Percentiles rank a stretch among this genome's conserved stretches.
These are phyloP conservation scores for Monosporascus sp. DNA, from an alignment of 2,329 filamentous ascomycete species.

Conservation along the genomic window DNA sequence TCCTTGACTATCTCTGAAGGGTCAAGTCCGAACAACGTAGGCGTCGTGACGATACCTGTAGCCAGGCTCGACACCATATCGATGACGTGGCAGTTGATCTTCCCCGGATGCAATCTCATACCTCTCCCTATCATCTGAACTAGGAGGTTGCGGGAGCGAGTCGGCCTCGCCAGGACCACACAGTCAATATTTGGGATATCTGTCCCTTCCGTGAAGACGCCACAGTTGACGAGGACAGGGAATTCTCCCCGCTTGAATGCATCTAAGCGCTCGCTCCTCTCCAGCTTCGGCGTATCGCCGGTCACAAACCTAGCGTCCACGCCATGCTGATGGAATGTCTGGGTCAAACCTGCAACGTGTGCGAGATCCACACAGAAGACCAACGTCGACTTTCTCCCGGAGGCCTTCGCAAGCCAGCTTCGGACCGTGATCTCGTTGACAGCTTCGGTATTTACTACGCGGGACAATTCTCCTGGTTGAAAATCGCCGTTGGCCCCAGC, in stretches of 20 bases:
- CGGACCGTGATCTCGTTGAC: slow-evolving; percentile 81
- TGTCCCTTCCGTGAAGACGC: slow-evolving; percentile 94
- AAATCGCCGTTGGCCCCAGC: slow-evolving; percentile 71
- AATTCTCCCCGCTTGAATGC: slow-evolving; percentile 73
- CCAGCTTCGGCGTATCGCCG: slow-evolving; percentile 65
- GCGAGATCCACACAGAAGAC: slow-evolving; percentile 90
- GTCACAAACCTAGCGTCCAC: slow-evolving; percentile 86
- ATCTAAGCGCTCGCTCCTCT: slow-evolving; percentile 65
- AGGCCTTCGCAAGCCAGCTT: slow-evolving; percentile 76
- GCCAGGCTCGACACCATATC: slow-evolving; percentile 88
- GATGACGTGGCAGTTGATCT: slow-evolving; percentile 87
- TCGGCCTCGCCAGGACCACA: slow-evolving; percentile 80
- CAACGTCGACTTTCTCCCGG: slow-evolving; percentile 72
- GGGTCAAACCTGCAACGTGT: slow-evolving; percentile 71
- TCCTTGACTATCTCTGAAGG: slow-evolving; percentile 69
- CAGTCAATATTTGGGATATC: slow-evolving; percentile 98
- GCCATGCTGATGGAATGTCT: slow-evolving; percentile 69
- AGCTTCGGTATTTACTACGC: slow-evolving; percentile 72
- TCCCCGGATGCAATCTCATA: slow-evolving; percentile 74
- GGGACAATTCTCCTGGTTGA: slow-evolving; percentile 67
- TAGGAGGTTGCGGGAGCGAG: slow-evolving; percentile 84
- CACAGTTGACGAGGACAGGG: slow-evolving; percentile 88
- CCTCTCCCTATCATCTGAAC: slow-evolving; percentile 98
- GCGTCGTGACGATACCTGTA: slow-evolving; percentile 81
- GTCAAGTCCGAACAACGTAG: slow-evolving; percentile 88